Percentiles rank a stretch among this genome's conserved stretches.
These are phyloP conservation scores for Phytophthora colocasiae DNA, from an alignment of 352 stramenopile genomes.

Conservation along the genomic window DNA sequence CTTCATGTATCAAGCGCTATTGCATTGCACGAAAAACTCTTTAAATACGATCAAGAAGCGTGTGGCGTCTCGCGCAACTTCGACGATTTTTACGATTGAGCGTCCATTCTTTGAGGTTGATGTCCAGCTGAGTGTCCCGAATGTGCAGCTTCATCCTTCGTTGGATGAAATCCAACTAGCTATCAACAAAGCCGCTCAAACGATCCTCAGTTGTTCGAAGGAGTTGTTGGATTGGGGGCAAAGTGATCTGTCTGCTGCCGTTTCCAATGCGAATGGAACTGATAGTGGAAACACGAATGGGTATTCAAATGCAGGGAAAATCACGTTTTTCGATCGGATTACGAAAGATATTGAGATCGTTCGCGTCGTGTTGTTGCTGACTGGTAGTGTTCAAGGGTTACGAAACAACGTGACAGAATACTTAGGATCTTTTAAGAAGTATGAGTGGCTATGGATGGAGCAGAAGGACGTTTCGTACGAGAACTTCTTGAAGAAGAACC, in stretches of 20 bases:
- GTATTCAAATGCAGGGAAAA: constrained; percentile 50
- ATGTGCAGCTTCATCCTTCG: constrained; percentile 94
- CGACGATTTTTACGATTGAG: constrained; percentile 92
- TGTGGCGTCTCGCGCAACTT: constrained; percentile 92
- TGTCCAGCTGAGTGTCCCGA: constrained; percentile 95
- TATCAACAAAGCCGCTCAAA: constrained; percentile 97
- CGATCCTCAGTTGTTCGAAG: constrained; percentile 97
- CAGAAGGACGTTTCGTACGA: constrained; percentile 97
- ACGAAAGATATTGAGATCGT: constrained; percentile 99
- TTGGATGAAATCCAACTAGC: constrained; percentile 98
- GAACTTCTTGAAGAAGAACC: constrained; percentile 94
- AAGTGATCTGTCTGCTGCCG: constrained; percentile 55
- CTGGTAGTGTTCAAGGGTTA: constrained; percentile 97
- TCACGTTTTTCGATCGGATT: constrained; percentile 98
- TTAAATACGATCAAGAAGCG: constrained; percentile 99
- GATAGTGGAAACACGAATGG: constrained; percentile 15
- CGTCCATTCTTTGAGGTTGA: constrained; percentile 99
- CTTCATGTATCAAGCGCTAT: constrained; percentile 98
- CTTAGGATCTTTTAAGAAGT: constrained; percentile 94
- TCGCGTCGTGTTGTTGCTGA: constrained; percentile 96
- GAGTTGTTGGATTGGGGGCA: constrained; percentile 96
- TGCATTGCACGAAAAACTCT: constrained; percentile 98
- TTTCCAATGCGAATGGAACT: constrained; percentile 27
- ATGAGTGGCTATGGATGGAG: constrained; percentile 98
- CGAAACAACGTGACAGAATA: constrained; percentile 98